Percentiles rank a stretch among this genome's conserved stretches.
phyloP scores from a whole-genome alignment of 805 yeast species.

The Candida qinlingensis region DNA sequence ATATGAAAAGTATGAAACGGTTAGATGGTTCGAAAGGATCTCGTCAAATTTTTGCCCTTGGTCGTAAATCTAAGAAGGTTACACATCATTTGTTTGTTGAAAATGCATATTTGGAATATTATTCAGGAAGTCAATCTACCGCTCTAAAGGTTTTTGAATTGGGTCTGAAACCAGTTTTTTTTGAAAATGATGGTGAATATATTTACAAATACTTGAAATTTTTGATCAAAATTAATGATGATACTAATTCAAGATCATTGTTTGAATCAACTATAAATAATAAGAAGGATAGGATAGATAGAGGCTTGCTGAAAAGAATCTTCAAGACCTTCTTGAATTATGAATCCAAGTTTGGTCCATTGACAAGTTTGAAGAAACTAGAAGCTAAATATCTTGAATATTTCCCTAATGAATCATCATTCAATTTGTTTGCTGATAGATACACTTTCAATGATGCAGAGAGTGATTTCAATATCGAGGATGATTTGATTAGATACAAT shows the following conservation, averaged over 20 bases:
- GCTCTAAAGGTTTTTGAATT: conserved; percentile 75
- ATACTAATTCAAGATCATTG: conserved; percentile 69
- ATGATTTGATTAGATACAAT: conserved; percentile 22
- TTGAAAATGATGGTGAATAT: conserved; percentile 51
- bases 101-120: conserved; percentile 75
- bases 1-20: conserved; percentile 70
- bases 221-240: conserved; percentile 59
- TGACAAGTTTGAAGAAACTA: conserved; percentile 58
- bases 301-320: conserved; percentile 37
- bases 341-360: conserved; percentile 66
- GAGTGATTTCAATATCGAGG: conserved; percentile 13
- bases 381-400: conserved; percentile 60
- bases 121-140: conserved; percentile 49
- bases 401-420: conserved; percentile 53
- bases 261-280: conserved; percentile 73
- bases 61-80: conserved; percentile 47
- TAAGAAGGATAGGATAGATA: conserved; percentile 21
- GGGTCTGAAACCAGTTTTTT: conserved; percentile 55
- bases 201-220: conserved; percentile 67
- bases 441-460: conserved; percentile 27
- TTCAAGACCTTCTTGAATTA: conserved; percentile 58
- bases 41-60: conserved; percentile 62
- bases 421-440: conserved; percentile 32
- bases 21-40: conserved; percentile 65
- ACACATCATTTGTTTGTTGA: conserved; percentile 78